These are phyloP conservation scores for Peronospora belbahrii DNA, from an alignment of 352 stramenopile species.

Conservation along the genomic window DNA sequence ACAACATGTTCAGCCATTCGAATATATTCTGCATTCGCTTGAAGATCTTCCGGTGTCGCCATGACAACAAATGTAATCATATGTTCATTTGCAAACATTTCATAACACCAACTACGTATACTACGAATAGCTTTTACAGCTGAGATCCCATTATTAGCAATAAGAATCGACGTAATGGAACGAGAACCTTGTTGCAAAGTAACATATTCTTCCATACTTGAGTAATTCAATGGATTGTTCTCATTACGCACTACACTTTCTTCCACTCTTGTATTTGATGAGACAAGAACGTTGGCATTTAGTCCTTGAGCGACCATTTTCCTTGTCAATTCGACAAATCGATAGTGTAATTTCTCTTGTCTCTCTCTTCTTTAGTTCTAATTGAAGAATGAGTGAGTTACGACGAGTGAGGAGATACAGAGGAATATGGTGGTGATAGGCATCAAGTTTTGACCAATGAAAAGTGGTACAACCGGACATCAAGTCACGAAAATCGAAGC, in stretches of 20 bases:
- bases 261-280: neutral
- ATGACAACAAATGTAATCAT: conserved; percentile 98
- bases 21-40: conserved; percentile 99
- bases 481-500: conserved; percentile 16
- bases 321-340: too few relatives aligned
- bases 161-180: conserved; percentile 95
- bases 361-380: conserved; percentile 27
- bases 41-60: conserved; percentile 98
- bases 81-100: conserved; percentile 94
- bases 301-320: conserved; percentile 33
- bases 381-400: conserved; percentile 29
- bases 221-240: conserved; percentile 67
- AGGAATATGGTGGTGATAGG: neutral
- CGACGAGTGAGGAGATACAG: neutral
- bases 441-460: conserved; percentile 11
- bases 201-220: conserved; percentile 90
- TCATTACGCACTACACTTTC: conserved; percentile 59
- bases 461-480: too few relatives aligned
- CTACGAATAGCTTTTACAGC: conserved; percentile 99
- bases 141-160: conserved; percentile 99
- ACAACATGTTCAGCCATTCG: conserved; percentile 99
- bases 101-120: conserved; percentile 97
- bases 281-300: neutral
- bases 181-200: conserved; percentile 81
- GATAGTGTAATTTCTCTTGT: too few relatives aligned